Percentiles rank a stretch among this genome's conserved stretches.
phyloP scores from a whole-genome alignment of 305 asterid genomes.

The Fraxinus floribunda region DNA sequence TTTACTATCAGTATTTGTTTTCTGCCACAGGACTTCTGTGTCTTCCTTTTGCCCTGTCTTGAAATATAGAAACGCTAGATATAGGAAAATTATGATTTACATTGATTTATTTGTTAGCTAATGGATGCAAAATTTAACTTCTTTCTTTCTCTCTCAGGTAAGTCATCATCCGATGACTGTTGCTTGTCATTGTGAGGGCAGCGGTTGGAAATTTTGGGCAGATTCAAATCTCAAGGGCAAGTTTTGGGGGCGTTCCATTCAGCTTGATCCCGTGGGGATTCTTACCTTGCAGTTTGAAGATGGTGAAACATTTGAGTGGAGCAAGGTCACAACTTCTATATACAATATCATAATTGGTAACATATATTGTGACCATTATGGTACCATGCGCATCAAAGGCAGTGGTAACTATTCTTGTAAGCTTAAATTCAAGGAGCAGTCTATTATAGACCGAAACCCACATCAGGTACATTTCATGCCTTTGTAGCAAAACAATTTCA shows the following conservation, averaged over 20 bases:
- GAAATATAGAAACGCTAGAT: constrained; percentile 10
- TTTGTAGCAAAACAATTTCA: background rate
- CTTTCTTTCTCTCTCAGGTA: constrained; percentile 54
- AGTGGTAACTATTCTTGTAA: constrained; percentile 92
- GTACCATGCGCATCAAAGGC: constrained; percentile 95
- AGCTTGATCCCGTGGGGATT: constrained; percentile 92
- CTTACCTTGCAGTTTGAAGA: constrained; percentile 91
- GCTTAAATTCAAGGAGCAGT: constrained; percentile 97
- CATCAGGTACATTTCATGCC: constrained; percentile 65
- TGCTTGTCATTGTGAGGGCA: constrained; percentile 98
- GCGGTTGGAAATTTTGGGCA: constrained; percentile 98
- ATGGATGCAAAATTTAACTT: background rate
- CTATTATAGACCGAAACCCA: constrained; percentile 94
- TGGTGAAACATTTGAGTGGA: constrained; percentile 96
- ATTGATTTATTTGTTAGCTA: background rate
- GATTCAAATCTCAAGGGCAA: constrained; percentile 97
- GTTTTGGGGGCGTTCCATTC: constrained; percentile 99
- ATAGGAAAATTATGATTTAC: background rate
- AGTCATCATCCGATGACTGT: constrained; percentile 98
- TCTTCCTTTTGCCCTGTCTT: constrained; percentile 4
- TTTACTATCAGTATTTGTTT: background rate
- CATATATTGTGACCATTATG: constrained; percentile 93
- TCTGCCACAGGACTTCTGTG: constrained; percentile 15
- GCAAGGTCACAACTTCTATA: constrained; percentile 96
- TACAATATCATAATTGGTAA: constrained; percentile 91